These are phyloP conservation scores for Crithidia thermophila DNA, from an alignment of 208 protist genomes.

Conservation along the genomic window DNA sequence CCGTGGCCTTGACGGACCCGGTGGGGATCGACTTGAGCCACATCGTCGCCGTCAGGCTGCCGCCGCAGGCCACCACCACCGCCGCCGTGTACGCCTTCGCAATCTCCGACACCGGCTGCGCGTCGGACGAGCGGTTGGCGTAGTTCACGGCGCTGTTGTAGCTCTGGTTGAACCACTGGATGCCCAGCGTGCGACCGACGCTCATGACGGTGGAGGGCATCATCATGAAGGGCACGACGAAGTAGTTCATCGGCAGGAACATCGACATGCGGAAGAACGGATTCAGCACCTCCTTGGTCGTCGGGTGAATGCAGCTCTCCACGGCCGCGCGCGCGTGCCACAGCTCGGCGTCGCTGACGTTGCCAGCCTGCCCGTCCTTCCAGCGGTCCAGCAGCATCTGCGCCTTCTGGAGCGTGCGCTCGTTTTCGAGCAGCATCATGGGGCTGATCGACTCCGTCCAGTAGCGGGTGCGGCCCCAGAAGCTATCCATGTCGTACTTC, in stretches of 20 bases:
- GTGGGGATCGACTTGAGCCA: constrained; percentile 60
- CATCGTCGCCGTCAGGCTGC: constrained; percentile 64
- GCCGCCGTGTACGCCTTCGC: constrained; percentile 80
- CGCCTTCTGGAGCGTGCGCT: constrained; percentile 45
- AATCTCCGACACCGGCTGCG: constrained; percentile 80
- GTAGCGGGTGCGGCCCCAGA: constrained; percentile 82
- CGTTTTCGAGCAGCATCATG: constrained; percentile 61
- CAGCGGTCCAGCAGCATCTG: constrained; percentile 62
- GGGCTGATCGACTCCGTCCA: constrained; percentile 88
- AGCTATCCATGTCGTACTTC: constrained; percentile 84
- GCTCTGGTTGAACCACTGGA: constrained; percentile 95
- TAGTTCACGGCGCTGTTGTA: constrained; percentile 95
- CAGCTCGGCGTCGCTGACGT: constrained; percentile 63
- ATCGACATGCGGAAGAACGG: constrained; percentile 92
- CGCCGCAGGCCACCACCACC: constrained; percentile 68
- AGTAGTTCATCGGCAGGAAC: constrained; percentile 93
- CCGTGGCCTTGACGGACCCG: constrained; percentile 51
- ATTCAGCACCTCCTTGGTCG: constrained; percentile 87
- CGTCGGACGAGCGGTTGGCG: constrained; percentile 93
- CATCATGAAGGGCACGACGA: constrained; percentile 93
- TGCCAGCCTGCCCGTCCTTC: constrained; percentile 33
- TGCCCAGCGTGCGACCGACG: constrained; percentile 72
- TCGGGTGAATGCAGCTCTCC: constrained; percentile 92
- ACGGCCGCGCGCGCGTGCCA: constrained; percentile 86
- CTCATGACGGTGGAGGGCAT: constrained; percentile 66